phyloP scores from a whole-genome alignment of 257 asterid species.

The Solanum sejunctum region DNA sequence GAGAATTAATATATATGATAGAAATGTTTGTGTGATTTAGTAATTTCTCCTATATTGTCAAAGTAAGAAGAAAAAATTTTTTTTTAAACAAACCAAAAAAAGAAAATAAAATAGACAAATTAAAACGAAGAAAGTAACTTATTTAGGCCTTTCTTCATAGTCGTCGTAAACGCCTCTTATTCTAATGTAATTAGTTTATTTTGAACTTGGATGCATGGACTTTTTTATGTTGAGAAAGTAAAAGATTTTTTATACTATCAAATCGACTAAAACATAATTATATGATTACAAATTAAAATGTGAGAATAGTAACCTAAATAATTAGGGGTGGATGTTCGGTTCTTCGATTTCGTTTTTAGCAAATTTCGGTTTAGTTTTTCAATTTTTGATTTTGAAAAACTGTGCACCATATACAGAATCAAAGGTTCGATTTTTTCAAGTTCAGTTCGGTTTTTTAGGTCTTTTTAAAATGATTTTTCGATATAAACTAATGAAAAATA shows the following conservation, averaged over 20 bases:
- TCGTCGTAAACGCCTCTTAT: not conserved
- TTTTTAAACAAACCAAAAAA: not conserved
- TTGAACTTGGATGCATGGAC: not conserved
- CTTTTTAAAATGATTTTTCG: too few species aligned
- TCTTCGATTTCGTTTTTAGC: too few species aligned
- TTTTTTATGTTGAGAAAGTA: not conserved
- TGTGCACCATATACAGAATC: too few species aligned
- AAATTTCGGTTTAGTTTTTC: too few species aligned
- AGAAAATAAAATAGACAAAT: too few species aligned
- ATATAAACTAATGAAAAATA: too few species aligned
- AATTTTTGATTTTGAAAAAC: too few species aligned
- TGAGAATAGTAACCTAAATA: not conserved
- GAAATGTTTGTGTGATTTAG: too few species aligned
- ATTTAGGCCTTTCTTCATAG: not conserved
- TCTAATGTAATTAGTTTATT: not conserved
- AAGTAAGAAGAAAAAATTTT: not conserved
- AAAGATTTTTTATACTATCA: not conserved
- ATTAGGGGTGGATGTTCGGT: not conserved
- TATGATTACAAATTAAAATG: not conserved
- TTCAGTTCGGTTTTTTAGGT: too few species aligned
- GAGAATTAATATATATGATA: too few species aligned
- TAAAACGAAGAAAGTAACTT: not conserved
- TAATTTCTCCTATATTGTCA: not conserved
- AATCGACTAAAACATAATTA: not conserved
- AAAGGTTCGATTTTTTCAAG: too few species aligned